Conservation (phyloP, 805 yeast species). For the Kodamaea neixiangensis region DNA sequence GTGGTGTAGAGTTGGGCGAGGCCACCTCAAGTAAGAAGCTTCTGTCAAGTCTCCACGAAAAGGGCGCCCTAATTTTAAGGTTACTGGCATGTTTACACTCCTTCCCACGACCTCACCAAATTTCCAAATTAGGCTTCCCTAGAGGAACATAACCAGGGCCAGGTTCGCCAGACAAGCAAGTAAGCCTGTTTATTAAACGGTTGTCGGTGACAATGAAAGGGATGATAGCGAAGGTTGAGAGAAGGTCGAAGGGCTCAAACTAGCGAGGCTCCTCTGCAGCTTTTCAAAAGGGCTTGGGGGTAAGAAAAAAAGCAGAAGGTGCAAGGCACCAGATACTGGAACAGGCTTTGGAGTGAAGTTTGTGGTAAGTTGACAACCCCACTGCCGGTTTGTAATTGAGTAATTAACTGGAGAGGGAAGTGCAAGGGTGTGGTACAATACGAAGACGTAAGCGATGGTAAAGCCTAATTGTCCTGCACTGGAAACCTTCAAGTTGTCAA, state of each 20-base stretch:
- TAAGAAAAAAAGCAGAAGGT: background rate
- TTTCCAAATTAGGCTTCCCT: background rate
- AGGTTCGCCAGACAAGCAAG: background rate
- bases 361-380: background rate
- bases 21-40: too few species aligned
- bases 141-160: background rate
- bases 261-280: background rate
- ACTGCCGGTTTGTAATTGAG: background rate
- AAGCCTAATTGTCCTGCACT: background rate
- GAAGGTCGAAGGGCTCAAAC: background rate
- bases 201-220: background rate
- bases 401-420: too few species aligned
- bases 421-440: too few species aligned
- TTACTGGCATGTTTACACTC: background rate
- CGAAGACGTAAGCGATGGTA: background rate
- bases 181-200: background rate
- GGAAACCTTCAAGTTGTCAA: background rate
- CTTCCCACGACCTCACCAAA: background rate
- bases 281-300: background rate
- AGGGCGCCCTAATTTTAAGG: background rate
- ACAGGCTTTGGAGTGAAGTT: background rate
- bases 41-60: background rate
- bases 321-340: background rate
- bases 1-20: background rate
- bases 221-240: background rate